Percentiles rank a stretch among this genome's conserved stretches.
Evolutionary conservation across 2,329 filamentous ascomycete species (phyloP).

Genomic region (Trichoderma pleuroti): DNA sequence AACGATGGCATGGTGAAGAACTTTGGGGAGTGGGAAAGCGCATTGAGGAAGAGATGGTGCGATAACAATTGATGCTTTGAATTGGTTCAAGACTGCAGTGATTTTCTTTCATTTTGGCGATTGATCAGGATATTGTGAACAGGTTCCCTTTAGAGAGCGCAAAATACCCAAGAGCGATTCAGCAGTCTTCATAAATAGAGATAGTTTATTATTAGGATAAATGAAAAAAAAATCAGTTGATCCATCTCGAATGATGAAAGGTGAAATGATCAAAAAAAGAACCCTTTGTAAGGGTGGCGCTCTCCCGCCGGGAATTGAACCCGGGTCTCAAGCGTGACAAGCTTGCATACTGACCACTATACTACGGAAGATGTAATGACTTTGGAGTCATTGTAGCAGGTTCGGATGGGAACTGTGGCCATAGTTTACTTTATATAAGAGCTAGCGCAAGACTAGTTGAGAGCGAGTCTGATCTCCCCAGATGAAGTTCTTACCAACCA

Average conservation of each 20-base stretch:
- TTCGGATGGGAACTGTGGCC: neutral
- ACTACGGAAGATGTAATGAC: constrained; percentile 24
- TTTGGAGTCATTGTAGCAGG: constrained; percentile 19
- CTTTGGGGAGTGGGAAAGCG: constrained; percentile 37
- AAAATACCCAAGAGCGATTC: neutral
- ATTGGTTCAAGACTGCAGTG: neutral
- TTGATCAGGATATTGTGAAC: neutral
- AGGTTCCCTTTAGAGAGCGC: neutral
- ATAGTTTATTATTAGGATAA: neutral
- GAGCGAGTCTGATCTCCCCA: neutral
- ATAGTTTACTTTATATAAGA: neutral
- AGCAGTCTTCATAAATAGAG: neutral
- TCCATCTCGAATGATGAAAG: neutral
- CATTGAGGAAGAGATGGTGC: constrained; percentile 32
- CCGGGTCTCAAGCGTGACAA: constrained; percentile 27
- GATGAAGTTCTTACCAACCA: neutral
- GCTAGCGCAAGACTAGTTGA: neutral
- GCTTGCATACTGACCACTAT: constrained; percentile 28
- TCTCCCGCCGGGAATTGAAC: constrained; percentile 27
- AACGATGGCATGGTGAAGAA: constrained; percentile 30
- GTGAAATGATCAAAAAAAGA: neutral
- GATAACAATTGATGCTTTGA: neutral
- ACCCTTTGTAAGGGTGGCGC: constrained; percentile 15
- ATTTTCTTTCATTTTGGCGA: neutral
- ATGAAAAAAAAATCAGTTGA: too few species aligned